These are phyloP conservation scores for Rhizophagus sp. DNA, from an alignment of 192 early-diverging fungal genomes.

Conservation along the genomic window DNA sequence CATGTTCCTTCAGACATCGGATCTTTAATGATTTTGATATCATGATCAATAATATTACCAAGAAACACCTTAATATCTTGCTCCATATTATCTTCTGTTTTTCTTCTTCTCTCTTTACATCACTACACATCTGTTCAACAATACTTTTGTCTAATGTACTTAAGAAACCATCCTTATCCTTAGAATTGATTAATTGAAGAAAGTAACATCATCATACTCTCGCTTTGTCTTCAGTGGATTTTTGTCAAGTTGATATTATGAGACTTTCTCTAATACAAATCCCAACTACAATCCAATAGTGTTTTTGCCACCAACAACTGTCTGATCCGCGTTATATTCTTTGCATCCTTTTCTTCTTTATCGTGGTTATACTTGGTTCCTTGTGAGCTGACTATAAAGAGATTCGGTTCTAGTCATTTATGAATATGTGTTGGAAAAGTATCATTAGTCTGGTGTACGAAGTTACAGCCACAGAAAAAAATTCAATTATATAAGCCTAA, in stretches of 20 bases:
- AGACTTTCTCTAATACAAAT: conserved; percentile 11
- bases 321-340: conserved; percentile 5
- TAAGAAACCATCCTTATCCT: neutral
- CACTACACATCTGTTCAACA: neutral
- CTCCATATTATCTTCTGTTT: conserved; percentile 21
- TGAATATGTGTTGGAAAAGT: conserved; percentile 13
- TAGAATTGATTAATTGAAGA: conserved; percentile 8
- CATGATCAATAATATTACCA: conserved; percentile 8
- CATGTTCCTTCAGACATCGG: no score
- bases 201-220: conserved; percentile 14
- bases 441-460: neutral
- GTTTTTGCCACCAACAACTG: neutral
- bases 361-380: conserved; percentile 1
- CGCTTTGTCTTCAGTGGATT: conserved; percentile 10
- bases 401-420: neutral
- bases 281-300: conserved; percentile 2
- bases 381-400: conserved; percentile 9
- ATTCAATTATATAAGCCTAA: no score
- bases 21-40: neutral
- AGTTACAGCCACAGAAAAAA: no score
- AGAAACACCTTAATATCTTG: conserved; percentile 3
- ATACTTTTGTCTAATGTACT: conserved; percentile 19
- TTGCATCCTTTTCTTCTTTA: neutral
- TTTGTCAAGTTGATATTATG: conserved; percentile 17
- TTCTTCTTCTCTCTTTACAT: conserved; percentile 17